Percentiles rank a stretch among this genome's conserved stretches.
These are phyloP conservation scores for Fusarium buharicum DNA, from an alignment of 2,329 filamentous ascomycete genomes.

Conservation along the genomic window DNA sequence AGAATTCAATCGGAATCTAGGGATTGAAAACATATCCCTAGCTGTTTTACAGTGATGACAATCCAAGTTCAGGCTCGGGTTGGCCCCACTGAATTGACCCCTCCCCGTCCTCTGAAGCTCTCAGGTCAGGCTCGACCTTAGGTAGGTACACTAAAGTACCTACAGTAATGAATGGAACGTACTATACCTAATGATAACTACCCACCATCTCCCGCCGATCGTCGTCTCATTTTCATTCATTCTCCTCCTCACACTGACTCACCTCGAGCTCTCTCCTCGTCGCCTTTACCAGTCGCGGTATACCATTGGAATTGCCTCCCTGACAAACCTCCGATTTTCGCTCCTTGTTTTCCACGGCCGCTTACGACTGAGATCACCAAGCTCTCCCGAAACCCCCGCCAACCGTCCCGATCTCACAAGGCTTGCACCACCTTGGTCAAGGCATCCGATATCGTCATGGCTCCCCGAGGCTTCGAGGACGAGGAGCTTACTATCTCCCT, in stretches of 20 bases:
- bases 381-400: slow-evolving; percentile 25
- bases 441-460: slow-evolving; percentile 53
- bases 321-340: background rate
- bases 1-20: no score
- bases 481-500: slow-evolving; percentile 85
- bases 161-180: no score
- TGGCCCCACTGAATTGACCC: slow-evolving; percentile 10
- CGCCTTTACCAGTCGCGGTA: background rate
- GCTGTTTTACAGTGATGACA: no score
- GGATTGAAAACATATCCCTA: no score
- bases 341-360: slow-evolving; percentile 10
- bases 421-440: slow-evolving; percentile 10
- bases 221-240: slow-evolving; percentile 20
- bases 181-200: background rate
- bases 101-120: no score
- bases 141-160: no score
- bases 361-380: slow-evolving; percentile 7
- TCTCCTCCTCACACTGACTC: slow-evolving; percentile 3
- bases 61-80: background rate
- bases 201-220: slow-evolving; percentile 18
- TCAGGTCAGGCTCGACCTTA: no score
- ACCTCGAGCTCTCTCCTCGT: background rate
- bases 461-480: slow-evolving; percentile 73
- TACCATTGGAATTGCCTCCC: background rate
- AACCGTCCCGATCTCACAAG: slow-evolving; percentile 21